Conservation (phyloP, 2,329 filamentous ascomycete genomes). For the Exophiala sp. region DNA sequence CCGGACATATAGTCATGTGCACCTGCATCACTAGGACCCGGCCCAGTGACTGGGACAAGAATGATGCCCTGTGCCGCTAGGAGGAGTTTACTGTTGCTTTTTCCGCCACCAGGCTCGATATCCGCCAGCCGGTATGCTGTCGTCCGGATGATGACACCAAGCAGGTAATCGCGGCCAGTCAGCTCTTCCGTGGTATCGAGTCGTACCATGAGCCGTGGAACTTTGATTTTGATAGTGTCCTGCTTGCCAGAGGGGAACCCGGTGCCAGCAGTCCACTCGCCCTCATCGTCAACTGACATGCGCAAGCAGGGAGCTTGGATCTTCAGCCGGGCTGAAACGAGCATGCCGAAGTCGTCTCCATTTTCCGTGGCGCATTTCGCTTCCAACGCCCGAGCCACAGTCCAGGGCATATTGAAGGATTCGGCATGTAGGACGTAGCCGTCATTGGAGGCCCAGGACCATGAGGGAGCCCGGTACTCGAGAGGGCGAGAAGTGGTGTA, state of each 20-base stretch:
- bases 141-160: conserved; percentile 25
- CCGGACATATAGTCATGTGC: background rate
- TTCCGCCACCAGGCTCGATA: background rate
- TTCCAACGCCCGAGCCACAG: conserved; percentile 4
- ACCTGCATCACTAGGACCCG: background rate
- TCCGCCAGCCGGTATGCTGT: conserved; percentile 24
- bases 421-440: conserved; percentile 16
- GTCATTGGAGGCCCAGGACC: conserved; percentile 23
- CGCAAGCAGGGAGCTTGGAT: conserved; percentile 9
- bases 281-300: background rate
- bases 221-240: background rate
- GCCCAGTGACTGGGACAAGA: background rate
- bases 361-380: background rate
- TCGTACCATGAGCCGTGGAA: conserved; percentile 6
- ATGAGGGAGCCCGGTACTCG: conserved; percentile 19
- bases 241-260: too few species aligned
- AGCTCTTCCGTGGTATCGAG: conserved; percentile 10
- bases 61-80: conserved; percentile 16
- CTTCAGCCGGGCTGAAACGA: conserved; percentile 4
- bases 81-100: conserved; percentile 6
- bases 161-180: conserved; percentile 7
- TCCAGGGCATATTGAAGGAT: conserved; percentile 10
- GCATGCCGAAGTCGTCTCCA: conserved; percentile 9
- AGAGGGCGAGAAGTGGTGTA: background rate
- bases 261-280: conserved; percentile 5